Conservation (phyloP, 1,284 basidiomycete species). For the Peniophora sp. region DNA sequence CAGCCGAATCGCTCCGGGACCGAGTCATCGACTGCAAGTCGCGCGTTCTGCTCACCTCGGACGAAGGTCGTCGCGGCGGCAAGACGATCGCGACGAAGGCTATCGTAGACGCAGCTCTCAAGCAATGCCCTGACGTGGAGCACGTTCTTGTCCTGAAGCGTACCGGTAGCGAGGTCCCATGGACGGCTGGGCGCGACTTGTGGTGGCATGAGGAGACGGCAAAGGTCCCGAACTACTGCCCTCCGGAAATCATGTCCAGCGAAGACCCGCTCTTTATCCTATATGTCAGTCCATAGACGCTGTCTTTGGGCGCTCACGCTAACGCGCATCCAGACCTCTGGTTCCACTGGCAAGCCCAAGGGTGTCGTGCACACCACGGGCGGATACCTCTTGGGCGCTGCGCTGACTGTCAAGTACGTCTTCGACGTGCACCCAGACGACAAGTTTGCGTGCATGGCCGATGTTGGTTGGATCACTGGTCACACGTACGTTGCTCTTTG, state of each 20-base stretch:
- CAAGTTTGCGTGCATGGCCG: constrained; percentile 97
- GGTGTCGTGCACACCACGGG: constrained; percentile 94
- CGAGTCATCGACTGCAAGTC: constrained; percentile 88
- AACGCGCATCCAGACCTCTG: constrained; percentile 61
- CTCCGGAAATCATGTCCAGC: constrained; percentile 78
- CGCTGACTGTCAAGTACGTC: constrained; percentile 91
- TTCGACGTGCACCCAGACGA: constrained; percentile 94
- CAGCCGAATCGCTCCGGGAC: constrained; percentile 93
- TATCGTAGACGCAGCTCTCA: constrained; percentile 90
- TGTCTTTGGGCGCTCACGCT: constrained; percentile 4
- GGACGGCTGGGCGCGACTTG: constrained; percentile 80
- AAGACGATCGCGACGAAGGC: constrained; percentile 95
- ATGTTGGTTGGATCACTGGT: constrained; percentile 98
- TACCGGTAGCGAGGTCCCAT: constrained; percentile 81
- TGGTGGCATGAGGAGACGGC: constrained; percentile 95
- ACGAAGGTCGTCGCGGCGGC: constrained; percentile 92
- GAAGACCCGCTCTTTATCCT: constrained; percentile 98
- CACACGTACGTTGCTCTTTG: constrained; percentile 59
- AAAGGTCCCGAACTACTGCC: constrained; percentile 85
- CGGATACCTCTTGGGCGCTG: constrained; percentile 89
- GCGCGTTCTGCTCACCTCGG: constrained; percentile 89
- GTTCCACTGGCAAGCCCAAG: constrained; percentile 95
- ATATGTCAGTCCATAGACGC: constrained; percentile 55
- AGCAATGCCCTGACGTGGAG: constrained; percentile 80
- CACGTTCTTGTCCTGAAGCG: constrained; percentile 88